phyloP scores from a whole-genome alignment of 139 green algal species.

The Micractinium sp. region DNA sequence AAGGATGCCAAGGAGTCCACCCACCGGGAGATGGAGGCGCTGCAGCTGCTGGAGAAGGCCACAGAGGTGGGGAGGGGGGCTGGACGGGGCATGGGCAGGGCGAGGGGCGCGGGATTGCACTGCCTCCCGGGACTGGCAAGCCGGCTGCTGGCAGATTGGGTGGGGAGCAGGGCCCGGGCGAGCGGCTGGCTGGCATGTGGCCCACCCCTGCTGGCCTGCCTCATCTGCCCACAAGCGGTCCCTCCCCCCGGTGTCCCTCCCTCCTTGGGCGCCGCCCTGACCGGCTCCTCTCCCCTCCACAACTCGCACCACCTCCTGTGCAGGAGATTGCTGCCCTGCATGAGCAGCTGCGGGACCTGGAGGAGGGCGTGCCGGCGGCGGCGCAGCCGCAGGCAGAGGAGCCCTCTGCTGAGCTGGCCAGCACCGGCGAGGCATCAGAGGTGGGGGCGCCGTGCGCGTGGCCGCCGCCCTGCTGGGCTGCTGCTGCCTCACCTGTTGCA shows the following conservation, averaged over 20 bases:
- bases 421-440: not conserved
- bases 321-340: not conserved
- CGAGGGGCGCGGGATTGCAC: not conserved
- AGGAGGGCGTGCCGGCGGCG: not conserved
- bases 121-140: not conserved
- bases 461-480: not conserved
- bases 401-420: not conserved
- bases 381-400: not conserved
- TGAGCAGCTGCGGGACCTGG: constrained; percentile 1
- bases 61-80: not conserved
- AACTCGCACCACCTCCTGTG: not conserved
- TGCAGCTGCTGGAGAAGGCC: constrained; percentile 31
- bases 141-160: too few species aligned
- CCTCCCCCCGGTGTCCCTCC: not conserved
- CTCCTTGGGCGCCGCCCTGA: not conserved
- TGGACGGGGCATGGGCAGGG: not conserved
- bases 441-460: not conserved
- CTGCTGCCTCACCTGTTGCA: too few species aligned
- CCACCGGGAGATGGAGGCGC: constrained; percentile 42
- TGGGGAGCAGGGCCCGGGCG: too few species aligned
- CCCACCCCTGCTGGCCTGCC: not conserved
- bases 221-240: not conserved
- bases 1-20: constrained; percentile 46
- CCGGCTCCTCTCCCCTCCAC: not conserved
- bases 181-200: too few species aligned